Evolutionary conservation across 1,284 basidiomycete species (phyloP).

Genomic region (Naganishia cerealis): DNA sequence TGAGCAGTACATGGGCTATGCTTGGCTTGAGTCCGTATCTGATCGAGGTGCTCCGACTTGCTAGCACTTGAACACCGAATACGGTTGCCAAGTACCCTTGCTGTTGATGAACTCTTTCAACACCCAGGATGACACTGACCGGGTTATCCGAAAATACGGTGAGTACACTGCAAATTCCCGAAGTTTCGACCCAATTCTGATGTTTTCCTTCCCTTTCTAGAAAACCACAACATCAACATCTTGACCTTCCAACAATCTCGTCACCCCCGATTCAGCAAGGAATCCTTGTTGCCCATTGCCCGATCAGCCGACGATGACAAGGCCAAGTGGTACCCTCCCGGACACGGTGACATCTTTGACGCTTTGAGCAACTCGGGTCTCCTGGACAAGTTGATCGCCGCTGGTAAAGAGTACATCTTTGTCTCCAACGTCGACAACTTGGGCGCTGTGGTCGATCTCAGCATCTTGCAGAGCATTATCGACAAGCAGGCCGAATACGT

Average conservation of each 20-base stretch:
- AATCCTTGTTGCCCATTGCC: slow-evolving; percentile 86
- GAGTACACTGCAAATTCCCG: slow-evolving; percentile 41
- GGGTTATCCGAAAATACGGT: slow-evolving; percentile 98
- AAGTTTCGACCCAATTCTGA: background rate
- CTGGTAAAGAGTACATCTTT: slow-evolving; percentile 98
- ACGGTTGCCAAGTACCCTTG: slow-evolving; percentile 74
- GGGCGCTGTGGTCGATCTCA: slow-evolving; percentile 83
- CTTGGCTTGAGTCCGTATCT: background rate
- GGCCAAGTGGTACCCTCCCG: slow-evolving; percentile 97
- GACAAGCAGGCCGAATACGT: slow-evolving; percentile 83
- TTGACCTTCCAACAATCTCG: slow-evolving; percentile 92
- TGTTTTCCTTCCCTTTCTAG: slow-evolving; percentile 4
- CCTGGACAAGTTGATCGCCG: slow-evolving; percentile 87
- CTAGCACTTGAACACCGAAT: slow-evolving; percentile 23
- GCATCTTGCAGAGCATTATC: slow-evolving; percentile 75
- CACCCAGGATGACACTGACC: slow-evolving; percentile 93
- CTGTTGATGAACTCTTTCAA: slow-evolving; percentile 99
- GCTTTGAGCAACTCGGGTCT: slow-evolving; percentile 82
- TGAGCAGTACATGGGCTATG: slow-evolving; percentile 40
- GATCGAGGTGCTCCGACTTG: background rate
- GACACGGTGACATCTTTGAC: slow-evolving; percentile 79
- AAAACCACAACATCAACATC: slow-evolving; percentile 92
- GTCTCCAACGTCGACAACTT: slow-evolving; percentile 99
- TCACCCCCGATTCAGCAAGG: slow-evolving; percentile 96
- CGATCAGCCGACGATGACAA: slow-evolving; percentile 86